phyloP scores from a whole-genome alignment of 345 rosid genomes.

The Salix caprea region DNA sequence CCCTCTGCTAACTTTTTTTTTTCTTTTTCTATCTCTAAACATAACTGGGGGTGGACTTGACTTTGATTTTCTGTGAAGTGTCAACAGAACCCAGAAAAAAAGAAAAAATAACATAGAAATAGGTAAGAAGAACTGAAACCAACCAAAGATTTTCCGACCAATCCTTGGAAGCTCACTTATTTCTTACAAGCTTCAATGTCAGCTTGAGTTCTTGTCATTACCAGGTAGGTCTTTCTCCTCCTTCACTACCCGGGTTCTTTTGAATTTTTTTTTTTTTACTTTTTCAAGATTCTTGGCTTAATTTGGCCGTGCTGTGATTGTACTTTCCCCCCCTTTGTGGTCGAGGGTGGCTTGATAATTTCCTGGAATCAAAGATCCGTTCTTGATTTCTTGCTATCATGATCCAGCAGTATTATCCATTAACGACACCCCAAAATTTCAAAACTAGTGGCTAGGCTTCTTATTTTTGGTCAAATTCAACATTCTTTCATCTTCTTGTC shows the following conservation, averaged over 20 bases:
- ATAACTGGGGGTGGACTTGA: background rate
- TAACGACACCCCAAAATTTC: no score
- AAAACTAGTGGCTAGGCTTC: no score
- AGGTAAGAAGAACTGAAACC: background rate
- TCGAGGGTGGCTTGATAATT: no score
- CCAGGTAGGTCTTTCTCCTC: background rate
- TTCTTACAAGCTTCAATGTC: background rate
- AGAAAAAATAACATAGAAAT: background rate
- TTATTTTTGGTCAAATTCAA: no score
- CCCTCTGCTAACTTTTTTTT: background rate
- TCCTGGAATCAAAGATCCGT: no score
- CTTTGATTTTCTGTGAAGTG: background rate
- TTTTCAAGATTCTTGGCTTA: constrained; percentile 5
- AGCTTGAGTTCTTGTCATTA: background rate
- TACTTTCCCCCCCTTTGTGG: no score
- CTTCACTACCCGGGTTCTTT: background rate
- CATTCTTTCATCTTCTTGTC: no score
- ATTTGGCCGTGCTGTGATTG: no score
- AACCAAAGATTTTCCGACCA: background rate
- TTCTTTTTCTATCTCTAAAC: background rate
- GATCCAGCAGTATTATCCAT: no score
- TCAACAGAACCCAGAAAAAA: background rate
- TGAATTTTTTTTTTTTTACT: background rate
- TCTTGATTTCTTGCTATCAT: no score
- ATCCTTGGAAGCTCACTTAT: background rate